Percentiles rank a stretch among this genome's conserved stretches.
These are phyloP conservation scores for Cryptomeria japonica DNA, from an alignment of 75 land plant species.

Conservation along the genomic window DNA sequence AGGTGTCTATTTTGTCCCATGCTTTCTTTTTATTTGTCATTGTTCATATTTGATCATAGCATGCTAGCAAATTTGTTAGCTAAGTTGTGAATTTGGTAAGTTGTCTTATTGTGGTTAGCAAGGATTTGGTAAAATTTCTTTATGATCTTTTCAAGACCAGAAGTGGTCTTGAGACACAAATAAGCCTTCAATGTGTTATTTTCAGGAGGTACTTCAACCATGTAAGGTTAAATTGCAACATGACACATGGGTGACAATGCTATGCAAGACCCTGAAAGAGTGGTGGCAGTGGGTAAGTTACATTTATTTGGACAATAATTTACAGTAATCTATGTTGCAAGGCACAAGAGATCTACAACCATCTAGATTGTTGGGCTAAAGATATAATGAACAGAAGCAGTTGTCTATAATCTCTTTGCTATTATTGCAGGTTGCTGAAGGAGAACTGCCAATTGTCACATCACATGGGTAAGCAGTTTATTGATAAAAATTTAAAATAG, in stretches of 20 bases:
- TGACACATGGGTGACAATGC: constrained; percentile 76
- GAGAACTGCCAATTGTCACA: constrained; percentile 60
- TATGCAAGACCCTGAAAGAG: constrained; percentile 63
- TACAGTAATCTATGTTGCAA: background rate
- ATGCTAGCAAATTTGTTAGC: background rate
- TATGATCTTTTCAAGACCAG: background rate
- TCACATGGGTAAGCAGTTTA: constrained; percentile 53
- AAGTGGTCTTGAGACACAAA: background rate
- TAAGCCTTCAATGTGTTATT: background rate
- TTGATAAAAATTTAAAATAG: background rate
- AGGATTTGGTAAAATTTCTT: background rate
- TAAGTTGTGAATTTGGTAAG: background rate
- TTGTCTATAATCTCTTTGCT: background rate
- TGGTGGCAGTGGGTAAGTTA: constrained; percentile 85
- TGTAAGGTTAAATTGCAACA: background rate
- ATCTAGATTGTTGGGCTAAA: background rate
- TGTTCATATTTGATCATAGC: background rate
- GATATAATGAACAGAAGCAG: background rate
- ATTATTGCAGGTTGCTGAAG: constrained; percentile 77
- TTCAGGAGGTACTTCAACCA: background rate
- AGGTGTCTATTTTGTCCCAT: background rate
- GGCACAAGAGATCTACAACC: background rate
- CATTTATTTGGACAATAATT: background rate
- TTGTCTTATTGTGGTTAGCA: background rate
- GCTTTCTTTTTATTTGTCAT: background rate